phyloP scores from a whole-genome alignment of 768 basidiomycete genomes.

The Boletus vermiculosoides region DNA sequence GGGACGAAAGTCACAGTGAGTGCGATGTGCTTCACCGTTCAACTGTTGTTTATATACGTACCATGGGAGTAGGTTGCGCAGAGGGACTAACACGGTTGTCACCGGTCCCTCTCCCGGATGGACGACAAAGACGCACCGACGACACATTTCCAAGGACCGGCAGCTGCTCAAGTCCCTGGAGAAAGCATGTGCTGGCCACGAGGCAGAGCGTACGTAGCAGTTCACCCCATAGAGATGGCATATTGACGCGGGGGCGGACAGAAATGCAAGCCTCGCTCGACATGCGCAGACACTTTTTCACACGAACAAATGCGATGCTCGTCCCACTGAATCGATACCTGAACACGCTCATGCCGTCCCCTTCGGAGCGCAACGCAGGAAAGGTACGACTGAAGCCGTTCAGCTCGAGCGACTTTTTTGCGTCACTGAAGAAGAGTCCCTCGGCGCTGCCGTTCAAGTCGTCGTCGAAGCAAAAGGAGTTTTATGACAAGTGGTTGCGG shows the following conservation, averaged over 20 bases:
- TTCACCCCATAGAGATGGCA: not conserved
- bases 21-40: slow-evolving; percentile 1
- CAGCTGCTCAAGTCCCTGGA: slow-evolving; percentile 72
- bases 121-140: slow-evolving; percentile 75
- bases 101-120: slow-evolving; percentile 67
- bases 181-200: slow-evolving; percentile 49
- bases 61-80: slow-evolving; percentile 2
- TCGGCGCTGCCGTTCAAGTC: slow-evolving; percentile 75
- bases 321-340: slow-evolving; percentile 92
- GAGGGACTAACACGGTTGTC: slow-evolving; percentile 6
- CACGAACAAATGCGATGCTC: slow-evolving; percentile 81
- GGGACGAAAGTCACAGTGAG: slow-evolving; percentile 50
- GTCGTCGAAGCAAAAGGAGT: slow-evolving; percentile 59
- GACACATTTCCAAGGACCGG: slow-evolving; percentile 84
- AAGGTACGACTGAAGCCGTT: slow-evolving; percentile 62
- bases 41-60: not conserved
- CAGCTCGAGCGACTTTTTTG: slow-evolving; percentile 64
- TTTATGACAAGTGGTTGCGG: slow-evolving; percentile 76
- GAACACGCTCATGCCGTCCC: slow-evolving; percentile 78
- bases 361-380: slow-evolving; percentile 39
- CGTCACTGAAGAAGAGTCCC: slow-evolving; percentile 68
- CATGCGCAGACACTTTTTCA: slow-evolving; percentile 79
- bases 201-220: slow-evolving; percentile 48
- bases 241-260: slow-evolving; percentile 26
- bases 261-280: slow-evolving; percentile 61